Evolutionary conservation across 129 eudicot species (phyloP).

Genomic region (Centaurea solstitialis): DNA sequence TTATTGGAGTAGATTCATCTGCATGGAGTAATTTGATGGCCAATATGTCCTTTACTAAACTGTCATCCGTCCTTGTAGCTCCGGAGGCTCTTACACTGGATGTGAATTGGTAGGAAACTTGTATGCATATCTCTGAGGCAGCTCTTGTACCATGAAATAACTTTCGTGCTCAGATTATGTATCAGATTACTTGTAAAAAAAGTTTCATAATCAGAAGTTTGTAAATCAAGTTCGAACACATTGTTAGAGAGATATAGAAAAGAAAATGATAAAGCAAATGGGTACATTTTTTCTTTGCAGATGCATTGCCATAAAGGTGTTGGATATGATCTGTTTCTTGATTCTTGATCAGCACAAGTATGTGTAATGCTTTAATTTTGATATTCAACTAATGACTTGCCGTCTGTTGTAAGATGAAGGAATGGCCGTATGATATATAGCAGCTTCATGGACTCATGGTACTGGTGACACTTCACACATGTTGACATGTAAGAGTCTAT

Average conservation of each 20-base stretch:
- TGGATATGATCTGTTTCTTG: constrained; percentile 1
- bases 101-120: constrained; percentile 65
- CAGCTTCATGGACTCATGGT: neutral
- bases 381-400: neutral
- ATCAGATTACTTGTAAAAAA: constrained; percentile 36
- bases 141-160: constrained; percentile 15
- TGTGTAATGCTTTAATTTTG: neutral
- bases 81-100: constrained; percentile 82
- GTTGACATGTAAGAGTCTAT: neutral
- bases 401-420: neutral
- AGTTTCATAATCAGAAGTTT: constrained; percentile 25
- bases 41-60: constrained; percentile 70
- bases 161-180: constrained; percentile 11
- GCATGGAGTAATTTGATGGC: constrained; percentile 78
- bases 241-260: constrained; percentile 6
- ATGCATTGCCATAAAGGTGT: constrained; percentile 11
- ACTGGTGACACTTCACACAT: neutral
- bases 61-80: constrained; percentile 67
- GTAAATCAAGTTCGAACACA: constrained; percentile 27
- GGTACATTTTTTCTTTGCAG: constrained; percentile 28
- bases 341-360: neutral
- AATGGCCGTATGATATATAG: neutral
- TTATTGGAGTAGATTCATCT: constrained; percentile 62
- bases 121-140: constrained; percentile 12
- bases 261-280: constrained; percentile 19